phyloP scores from a whole-genome alignment of 2,329 filamentous ascomycete species.

The Chalaropsis ovoidea region DNA sequence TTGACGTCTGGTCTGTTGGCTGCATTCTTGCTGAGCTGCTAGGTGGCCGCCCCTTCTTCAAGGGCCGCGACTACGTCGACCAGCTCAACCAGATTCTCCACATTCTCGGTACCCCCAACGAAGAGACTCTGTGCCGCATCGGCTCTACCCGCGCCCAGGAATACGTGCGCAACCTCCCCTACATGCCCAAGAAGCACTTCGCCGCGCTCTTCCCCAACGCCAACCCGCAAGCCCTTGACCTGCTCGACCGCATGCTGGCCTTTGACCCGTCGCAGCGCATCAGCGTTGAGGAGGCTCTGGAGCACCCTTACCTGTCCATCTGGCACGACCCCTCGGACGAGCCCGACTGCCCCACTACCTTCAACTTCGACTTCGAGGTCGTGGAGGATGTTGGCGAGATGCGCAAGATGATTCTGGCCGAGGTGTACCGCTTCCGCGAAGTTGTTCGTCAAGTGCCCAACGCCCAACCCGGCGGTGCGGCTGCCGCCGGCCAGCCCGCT shows the following conservation, averaged over 20 bases:
- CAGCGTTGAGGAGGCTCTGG: conserved; percentile 85
- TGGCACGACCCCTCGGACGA: conserved; percentile 98
- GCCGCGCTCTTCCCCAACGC: conserved; percentile 80
- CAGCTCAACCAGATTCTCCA: conserved; percentile 98
- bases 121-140: conserved; percentile 86
- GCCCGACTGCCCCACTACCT: conserved; percentile 82
- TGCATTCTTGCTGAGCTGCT: conserved; percentile 95
- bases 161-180: conserved; percentile 92
- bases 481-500: conserved; percentile 31
- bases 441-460: conserved; percentile 44
- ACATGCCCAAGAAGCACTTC: conserved; percentile 90
- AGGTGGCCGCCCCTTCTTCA: conserved; percentile 95
- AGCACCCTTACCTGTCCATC: conserved; percentile 93
- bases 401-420: conserved; percentile 94
- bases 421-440: conserved; percentile 77
- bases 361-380: conserved; percentile 98
- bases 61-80: conserved; percentile 97
- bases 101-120: conserved; percentile 92
- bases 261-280: conserved; percentile 93
- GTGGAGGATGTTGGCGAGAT: conserved; percentile 90
- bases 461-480: conserved; percentile 30
- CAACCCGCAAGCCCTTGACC: conserved; percentile 89
- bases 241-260: conserved; percentile 92
- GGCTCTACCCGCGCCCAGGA: conserved; percentile 93
- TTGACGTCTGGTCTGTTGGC: conserved; percentile 98